Evolutionary conservation across 176 grass and related monocot genomes (phyloP).

Genomic region (Aegilops sharonensis): DNA sequence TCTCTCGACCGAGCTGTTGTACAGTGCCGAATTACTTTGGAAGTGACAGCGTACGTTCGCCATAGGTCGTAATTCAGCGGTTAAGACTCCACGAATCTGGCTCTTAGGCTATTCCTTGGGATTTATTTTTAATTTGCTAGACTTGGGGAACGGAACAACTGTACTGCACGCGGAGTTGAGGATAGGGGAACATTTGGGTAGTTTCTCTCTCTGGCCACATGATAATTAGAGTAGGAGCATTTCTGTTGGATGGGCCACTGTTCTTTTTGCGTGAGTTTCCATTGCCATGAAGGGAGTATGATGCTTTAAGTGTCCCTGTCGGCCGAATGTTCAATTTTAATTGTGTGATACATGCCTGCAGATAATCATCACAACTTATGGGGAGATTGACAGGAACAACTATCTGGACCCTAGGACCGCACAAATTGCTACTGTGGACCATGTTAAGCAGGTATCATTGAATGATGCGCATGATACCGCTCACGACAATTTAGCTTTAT

Average conservation of each 20-base stretch:
- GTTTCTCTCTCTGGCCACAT: not conserved
- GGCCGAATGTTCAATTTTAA: conserved; percentile 3
- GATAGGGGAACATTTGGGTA: not conserved
- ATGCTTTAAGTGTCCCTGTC: not conserved
- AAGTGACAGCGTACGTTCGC: not conserved
- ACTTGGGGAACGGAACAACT: not conserved
- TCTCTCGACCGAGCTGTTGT: not conserved
- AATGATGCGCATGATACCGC: not conserved
- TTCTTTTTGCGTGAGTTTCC: not conserved
- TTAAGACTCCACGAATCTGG: not conserved
- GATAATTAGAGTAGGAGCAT: not conserved
- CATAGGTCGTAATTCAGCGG: not conserved
- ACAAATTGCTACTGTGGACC: conserved; percentile 93
- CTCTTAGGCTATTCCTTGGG: not conserved
- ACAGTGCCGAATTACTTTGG: not conserved
- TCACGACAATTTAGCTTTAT: not conserved
- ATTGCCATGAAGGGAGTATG: not conserved
- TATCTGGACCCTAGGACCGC: conserved; percentile 92
- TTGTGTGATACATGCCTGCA: conserved; percentile 35
- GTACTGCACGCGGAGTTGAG: not conserved
- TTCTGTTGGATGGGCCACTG: not conserved
- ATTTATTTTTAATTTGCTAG: not conserved
- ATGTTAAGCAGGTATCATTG: conserved; percentile 79
- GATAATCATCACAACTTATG: conserved; percentile 82
- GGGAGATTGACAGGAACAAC: conserved; percentile 70